Base-by-base conservation (phyloP, 2,329 filamentous ascomycete genomes). In the Trichophyton schoenleinii region DNA sequence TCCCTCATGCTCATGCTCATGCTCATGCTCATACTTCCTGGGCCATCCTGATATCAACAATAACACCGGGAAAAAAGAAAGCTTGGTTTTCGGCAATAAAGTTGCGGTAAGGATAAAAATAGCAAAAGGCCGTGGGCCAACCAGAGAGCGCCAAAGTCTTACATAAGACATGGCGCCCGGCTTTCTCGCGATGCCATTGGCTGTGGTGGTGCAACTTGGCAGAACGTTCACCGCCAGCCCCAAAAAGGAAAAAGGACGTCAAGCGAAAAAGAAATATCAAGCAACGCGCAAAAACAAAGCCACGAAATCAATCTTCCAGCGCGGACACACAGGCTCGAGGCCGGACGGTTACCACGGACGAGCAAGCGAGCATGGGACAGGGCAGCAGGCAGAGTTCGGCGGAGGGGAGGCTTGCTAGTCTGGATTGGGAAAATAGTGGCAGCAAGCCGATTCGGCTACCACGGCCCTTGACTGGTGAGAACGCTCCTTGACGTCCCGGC, bases 41-140 rank as follows among this genome's bases (percentile, higher is more conserved):
- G 34, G 9, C 8, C 34, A 38, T 31, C 28, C 34, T 38, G 34
- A 38, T 38, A 38, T 38, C 34, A 38, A 38, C 34, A 9, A 13
- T 38, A 38, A 38, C 34, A 38, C 34, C 2, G 3, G 34, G 34
- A 38, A 38, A 38, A 38, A 38, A 55, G 34, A 55, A 55, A 28
- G 28, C 38, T 36, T 28, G 22, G 11, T 38, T 38, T 28, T 53
- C 48, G 48, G 25, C 49, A 55, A 36, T 55, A 55, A 42, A 58
- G 55, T 42, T 58, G 55, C 55, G 55, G 55, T 58, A 58, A 58
- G 42, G 55, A 58, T 58, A 58, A n/a, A 42, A 58, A 58, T 58
- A 58, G 55, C 7, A 41, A 9, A 7, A 9, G 9, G 11, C 2
- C 18, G 3, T 36, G 18, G 25, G 11, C 55, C 55, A 58, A 58